Conservation (phyloP, 1,139 yeast genomes). For the Hansenula anomala region DNA sequence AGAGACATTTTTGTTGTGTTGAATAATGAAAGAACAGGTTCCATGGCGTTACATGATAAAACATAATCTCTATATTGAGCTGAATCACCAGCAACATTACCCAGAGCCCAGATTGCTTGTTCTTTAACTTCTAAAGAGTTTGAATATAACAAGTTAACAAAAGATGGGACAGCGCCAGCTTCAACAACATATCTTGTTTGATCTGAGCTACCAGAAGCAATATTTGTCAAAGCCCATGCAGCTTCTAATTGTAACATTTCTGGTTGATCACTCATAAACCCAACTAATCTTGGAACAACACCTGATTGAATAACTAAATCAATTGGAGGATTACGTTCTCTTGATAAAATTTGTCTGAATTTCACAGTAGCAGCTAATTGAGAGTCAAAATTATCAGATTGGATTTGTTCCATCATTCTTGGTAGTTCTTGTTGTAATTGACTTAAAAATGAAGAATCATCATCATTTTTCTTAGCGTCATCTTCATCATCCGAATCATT, state of each 20-base stretch:
- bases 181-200: constrained; percentile 91
- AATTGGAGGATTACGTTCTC: constrained; percentile 97
- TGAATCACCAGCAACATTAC: constrained; percentile 98
- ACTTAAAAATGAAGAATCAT: constrained; percentile 32
- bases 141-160: constrained; percentile 77
- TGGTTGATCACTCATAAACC: constrained; percentile 76
- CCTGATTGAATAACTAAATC: constrained; percentile 90
- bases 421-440: constrained; percentile 78
- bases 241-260: constrained; percentile 94
- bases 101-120: constrained; percentile 98
- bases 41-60: constrained; percentile 79
- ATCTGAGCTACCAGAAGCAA: constrained; percentile 91
- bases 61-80: constrained; percentile 87
- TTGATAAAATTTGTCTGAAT: constrained; percentile 88
- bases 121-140: constrained; percentile 89
- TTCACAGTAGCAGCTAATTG: constrained; percentile 88
- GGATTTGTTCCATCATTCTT: constrained; percentile 75
- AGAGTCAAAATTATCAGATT: constrained; percentile 69
- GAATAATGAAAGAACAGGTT: constrained; percentile 76
- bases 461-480: constrained; percentile 28
- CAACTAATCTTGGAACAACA: constrained; percentile 86
- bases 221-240: constrained; percentile 98
- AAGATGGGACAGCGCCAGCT: constrained; percentile 88
- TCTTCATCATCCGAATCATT: constrained; percentile 43
- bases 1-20: constrained; percentile 79